These are phyloP conservation scores for Quercus gilva DNA, from an alignment of 306 rosid species.

Conservation along the genomic window DNA sequence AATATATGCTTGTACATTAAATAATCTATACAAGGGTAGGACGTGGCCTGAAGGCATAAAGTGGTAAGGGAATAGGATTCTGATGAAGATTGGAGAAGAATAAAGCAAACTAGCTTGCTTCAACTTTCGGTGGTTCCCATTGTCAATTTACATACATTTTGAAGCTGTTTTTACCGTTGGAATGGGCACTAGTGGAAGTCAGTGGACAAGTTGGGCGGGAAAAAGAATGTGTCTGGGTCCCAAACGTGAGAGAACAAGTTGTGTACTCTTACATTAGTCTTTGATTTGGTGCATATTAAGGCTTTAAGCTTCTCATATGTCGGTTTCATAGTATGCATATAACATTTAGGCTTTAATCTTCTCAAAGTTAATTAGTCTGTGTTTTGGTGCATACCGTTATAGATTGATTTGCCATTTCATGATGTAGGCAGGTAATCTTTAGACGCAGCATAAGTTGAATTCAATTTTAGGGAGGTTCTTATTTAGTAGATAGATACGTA, in stretches of 20 bases:
- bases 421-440: neutral
- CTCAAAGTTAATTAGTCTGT: no score
- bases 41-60: constrained; percentile 2
- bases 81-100: constrained; percentile 31
- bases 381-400: neutral
- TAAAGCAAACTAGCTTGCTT: constrained; percentile 30
- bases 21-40: constrained; percentile 3
- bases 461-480: no score
- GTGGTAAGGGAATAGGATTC: constrained; percentile 52
- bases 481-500: no score
- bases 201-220: constrained; percentile 14
- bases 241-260: no score
- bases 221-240: neutral
- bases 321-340: neutral
- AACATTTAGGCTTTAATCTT: no score
- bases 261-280: neutral
- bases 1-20: constrained; percentile 11
- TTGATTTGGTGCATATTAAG: neutral
- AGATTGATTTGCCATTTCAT: neutral
- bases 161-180: constrained; percentile 3
- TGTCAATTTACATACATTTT: constrained; percentile 9
- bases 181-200: neutral
- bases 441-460: no score
- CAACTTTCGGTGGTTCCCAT: constrained; percentile 14
- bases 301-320: neutral